Evolutionary conservation across 1,284 basidiomycete species (phyloP).

Genomic region (Ustilago esculenta): DNA sequence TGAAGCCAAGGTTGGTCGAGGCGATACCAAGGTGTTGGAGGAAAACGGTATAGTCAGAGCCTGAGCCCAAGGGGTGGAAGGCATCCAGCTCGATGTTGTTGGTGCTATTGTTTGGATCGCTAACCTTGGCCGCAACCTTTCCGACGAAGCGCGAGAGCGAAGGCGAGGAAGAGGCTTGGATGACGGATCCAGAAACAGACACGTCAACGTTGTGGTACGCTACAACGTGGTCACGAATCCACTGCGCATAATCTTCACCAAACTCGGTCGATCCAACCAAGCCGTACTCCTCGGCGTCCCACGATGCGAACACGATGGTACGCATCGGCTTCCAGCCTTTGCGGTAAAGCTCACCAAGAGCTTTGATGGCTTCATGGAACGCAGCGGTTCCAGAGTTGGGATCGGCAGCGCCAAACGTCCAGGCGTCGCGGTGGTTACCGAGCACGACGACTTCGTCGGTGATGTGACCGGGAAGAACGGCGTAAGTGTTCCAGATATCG

Average conservation of each 20-base stretch:
- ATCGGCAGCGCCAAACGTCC: slow-evolving; percentile 74
- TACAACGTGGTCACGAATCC: slow-evolving; percentile 81
- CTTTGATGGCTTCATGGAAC: slow-evolving; percentile 83
- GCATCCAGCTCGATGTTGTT: slow-evolving; percentile 25
- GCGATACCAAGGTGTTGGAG: slow-evolving; percentile 70
- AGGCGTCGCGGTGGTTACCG: slow-evolving; percentile 70
- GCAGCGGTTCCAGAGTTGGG: slow-evolving; percentile 87
- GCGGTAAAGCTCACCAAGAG: slow-evolving; percentile 78
- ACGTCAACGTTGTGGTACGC: slow-evolving; percentile 85
- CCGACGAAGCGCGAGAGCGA: slow-evolving; percentile 81
- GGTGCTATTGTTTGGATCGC: slow-evolving; percentile 38
- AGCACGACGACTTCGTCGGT: slow-evolving; percentile 82
- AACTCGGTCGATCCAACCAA: slow-evolving; percentile 87
- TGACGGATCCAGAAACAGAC: slow-evolving; percentile 77
- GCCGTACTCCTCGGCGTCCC: slow-evolving; percentile 94
- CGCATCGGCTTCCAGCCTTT: slow-evolving; percentile 88
- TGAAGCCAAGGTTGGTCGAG: slow-evolving; percentile 66
- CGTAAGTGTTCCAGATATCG: slow-evolving; percentile 80
- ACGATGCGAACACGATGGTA: slow-evolving; percentile 86
- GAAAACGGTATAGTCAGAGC: slow-evolving; percentile 80
- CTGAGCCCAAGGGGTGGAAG: slow-evolving; percentile 69
- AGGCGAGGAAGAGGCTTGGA: slow-evolving; percentile 74
- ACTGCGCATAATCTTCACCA: slow-evolving; percentile 86
- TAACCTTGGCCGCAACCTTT: slow-evolving; percentile 74
- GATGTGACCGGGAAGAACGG: slow-evolving; percentile 86